A percentile compares a stretch with the other conserved stretches of the same genome.
These are phyloP conservation scores for Fusarium goolgardi DNA, from an alignment of 2,329 filamentous ascomycete species.

Conservation along the genomic window DNA sequence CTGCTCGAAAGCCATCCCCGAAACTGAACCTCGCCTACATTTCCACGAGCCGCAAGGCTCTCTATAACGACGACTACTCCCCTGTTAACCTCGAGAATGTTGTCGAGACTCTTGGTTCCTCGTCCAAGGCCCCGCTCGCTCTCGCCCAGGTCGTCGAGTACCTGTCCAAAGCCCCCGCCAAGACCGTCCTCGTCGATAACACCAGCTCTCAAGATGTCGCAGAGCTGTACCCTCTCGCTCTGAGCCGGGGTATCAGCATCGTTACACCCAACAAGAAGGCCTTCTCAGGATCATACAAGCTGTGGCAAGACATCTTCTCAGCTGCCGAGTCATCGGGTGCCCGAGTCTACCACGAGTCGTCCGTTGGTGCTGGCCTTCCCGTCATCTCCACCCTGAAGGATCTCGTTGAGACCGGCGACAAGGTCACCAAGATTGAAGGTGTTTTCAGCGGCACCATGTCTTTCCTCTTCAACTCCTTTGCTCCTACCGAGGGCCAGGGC, in stretches of 20 bases:
- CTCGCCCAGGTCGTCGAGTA: slow-evolving; percentile 80
- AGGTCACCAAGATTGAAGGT: slow-evolving; percentile 92
- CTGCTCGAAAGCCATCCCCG: slow-evolving; percentile 72
- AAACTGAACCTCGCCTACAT: slow-evolving; percentile 86
- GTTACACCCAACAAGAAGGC: slow-evolving; percentile 99
- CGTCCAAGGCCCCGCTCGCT: slow-evolving; percentile 72
- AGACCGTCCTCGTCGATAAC: slow-evolving; percentile 91
- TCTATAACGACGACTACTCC: slow-evolving; percentile 79
- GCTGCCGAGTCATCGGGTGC: slow-evolving; percentile 77
- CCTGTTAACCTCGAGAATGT: slow-evolving; percentile 70
- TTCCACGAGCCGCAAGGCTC: slow-evolving; percentile 83
- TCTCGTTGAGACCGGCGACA: slow-evolving; percentile 91
- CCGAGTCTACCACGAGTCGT: slow-evolving; percentile 94
- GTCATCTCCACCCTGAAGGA: slow-evolving; percentile 95
- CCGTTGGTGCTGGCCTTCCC: slow-evolving; percentile 91
- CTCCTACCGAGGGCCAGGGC: slow-evolving; percentile 77
- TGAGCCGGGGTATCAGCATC: slow-evolving; percentile 85
- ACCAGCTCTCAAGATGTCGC: slow-evolving; percentile 91
- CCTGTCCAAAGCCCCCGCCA: slow-evolving; percentile 80
- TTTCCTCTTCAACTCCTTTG: slow-evolving; percentile 98
- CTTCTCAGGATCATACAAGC: slow-evolving; percentile 81
- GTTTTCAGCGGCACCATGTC: slow-evolving; percentile 98
- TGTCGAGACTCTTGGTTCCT: slow-evolving; percentile 72
- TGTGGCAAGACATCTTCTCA: slow-evolving; percentile 90
- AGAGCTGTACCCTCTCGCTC: slow-evolving; percentile 81